Evolutionary conservation across 1,139 yeast genomes (phyloP).

Genomic region (Kurtzmaniella quercitrusa): DNA sequence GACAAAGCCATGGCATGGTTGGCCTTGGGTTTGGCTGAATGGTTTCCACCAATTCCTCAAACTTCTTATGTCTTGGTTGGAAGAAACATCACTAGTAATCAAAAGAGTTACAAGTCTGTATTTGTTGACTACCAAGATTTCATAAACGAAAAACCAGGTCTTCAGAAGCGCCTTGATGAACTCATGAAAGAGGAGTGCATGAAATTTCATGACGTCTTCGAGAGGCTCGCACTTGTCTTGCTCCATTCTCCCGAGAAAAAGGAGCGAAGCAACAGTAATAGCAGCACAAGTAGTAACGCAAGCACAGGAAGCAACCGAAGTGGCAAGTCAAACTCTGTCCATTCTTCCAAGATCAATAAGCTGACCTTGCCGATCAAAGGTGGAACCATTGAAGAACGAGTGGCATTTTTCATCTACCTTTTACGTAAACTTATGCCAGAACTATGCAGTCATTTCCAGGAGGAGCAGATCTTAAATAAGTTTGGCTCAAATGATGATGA

Average conservation of each 20-base stretch:
- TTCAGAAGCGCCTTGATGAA: slow-evolving; percentile 22
- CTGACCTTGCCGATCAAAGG: slow-evolving; percentile 51
- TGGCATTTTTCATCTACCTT: slow-evolving; percentile 67
- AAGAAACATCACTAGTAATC: slow-evolving; percentile 14
- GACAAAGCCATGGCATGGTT: slow-evolving; percentile 85
- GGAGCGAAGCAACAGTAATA: slow-evolving; percentile 7
- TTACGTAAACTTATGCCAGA: slow-evolving; percentile 70
- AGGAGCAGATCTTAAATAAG: slow-evolving; percentile 69
- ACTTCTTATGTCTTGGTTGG: slow-evolving; percentile 45
- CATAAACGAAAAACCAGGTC: slow-evolving; percentile 30
- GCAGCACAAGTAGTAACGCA: slow-evolving; percentile 3
- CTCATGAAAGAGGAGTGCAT: slow-evolving; percentile 33
- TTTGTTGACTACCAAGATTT: slow-evolving; percentile 48
- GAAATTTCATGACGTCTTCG: slow-evolving; percentile 68
- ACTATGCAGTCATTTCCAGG: slow-evolving; percentile 69
- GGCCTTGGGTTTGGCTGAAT: slow-evolving; percentile 83
- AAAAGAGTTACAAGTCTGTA: slow-evolving; percentile 31
- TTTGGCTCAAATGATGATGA: slow-evolving; percentile 70
- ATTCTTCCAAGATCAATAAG: slow-evolving; percentile 19
- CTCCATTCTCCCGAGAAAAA: slow-evolving; percentile 61
- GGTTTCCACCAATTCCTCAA: slow-evolving; percentile 67
- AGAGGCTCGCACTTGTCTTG: slow-evolving; percentile 69
- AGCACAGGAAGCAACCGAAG: slow-evolving; percentile 1
- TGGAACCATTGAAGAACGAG: slow-evolving; percentile 66
- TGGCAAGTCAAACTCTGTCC: not conserved